These are phyloP conservation scores for Protomyces pachydermus DNA, from an alignment of 1,139 yeast species.

Conservation along the genomic window DNA sequence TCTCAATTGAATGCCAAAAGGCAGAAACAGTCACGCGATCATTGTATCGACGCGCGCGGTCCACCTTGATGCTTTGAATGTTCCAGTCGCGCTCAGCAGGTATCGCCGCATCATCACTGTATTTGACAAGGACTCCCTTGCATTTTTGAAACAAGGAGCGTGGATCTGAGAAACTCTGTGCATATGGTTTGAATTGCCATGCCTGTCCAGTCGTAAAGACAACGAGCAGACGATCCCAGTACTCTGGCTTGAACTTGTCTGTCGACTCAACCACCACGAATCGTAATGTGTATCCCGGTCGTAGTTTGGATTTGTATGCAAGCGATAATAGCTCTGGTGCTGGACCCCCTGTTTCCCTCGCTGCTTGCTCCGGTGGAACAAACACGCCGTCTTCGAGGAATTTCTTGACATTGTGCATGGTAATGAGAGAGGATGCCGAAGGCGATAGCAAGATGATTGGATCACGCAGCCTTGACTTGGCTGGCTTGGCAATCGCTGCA, in stretches of 20 bases:
- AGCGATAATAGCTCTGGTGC: constrained; percentile 37
- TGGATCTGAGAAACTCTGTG: constrained; percentile 62
- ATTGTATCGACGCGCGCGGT: constrained; percentile 76
- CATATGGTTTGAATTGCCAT: constrained; percentile 92
- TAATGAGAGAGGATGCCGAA: constrained; percentile 82
- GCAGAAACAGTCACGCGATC: constrained; percentile 81
- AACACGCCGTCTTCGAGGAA: constrained; percentile 76
- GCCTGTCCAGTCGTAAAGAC: constrained; percentile 94
- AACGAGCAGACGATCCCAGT: constrained; percentile 91
- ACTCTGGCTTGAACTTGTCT: constrained; percentile 88
- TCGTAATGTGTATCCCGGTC: constrained; percentile 50
- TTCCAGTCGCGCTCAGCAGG: constrained; percentile 83
- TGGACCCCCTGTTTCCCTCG: constrained; percentile 31
- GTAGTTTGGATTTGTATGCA: constrained; percentile 52
- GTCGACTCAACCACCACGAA: constrained; percentile 83
- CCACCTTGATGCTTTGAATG: constrained; percentile 69
- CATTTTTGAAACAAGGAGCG: constrained; percentile 73
- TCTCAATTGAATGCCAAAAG: constrained; percentile 62
- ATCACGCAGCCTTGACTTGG: constrained; percentile 44
- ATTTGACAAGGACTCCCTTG: constrained; percentile 74
- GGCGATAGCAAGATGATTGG: constrained; percentile 94
- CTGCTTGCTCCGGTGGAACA: constrained; percentile 49
- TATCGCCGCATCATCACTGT: constrained; percentile 55
- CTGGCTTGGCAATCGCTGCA: constrained; percentile 18
- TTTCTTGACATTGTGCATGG: constrained; percentile 73